Evolutionary conservation across 768 basidiomycete species (phyloP), one percentile per base, ranked within the genome.

Genomic region (Tremella mesenterica): DNA sequence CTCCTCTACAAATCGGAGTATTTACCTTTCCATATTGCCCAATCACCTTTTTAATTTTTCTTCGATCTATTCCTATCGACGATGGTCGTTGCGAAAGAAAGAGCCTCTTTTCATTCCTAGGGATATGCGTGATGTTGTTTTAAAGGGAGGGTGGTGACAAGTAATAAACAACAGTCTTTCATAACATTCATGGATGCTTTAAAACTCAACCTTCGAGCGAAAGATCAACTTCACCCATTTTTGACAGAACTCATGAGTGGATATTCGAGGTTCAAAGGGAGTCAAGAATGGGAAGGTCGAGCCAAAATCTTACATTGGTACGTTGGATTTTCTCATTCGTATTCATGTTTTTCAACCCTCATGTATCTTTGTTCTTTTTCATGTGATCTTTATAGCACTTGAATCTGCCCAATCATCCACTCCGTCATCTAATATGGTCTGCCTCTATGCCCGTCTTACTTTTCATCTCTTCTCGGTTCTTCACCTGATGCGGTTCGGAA

Each of bases 151-250:
- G n/a, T n/a, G n/a, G n/a, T n/a, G n/a, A n/a, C n/a, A n/a, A n/a
- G n/a, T n/a, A n/a, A n/a, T n/a, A n/a, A n/a, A n/a, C 14, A 23
- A 41, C 34, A 96, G 90, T 86, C 84, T 71, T 99, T 97, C 58
- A 97, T 99, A 60, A 97, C 93, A 0, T 92, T 97, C 60, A 95
- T 97, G 88, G 95, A 99, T 63, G 93, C 91, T 0, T 78, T 97
- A 25, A 92, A 91, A 67, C 78, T 97, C 46, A 83, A 85, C 9
- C 76, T 96, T 63, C 81, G 90, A n/a, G 93, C 95, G 2, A 99
- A 96, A 71, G 95, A 97, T 65, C 90, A 95, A 64, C 78, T 99
- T 2, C 92, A 97, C 71, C 91, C 92, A 0, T 82, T 95, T 56
- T 71, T 97, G 39, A 89, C 93, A 59, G 95, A 93, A 61, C 81